Evolutionary conservation across 2,329 filamentous ascomycete genomes (phyloP).

Genomic region (Epichloe sp.): DNA sequence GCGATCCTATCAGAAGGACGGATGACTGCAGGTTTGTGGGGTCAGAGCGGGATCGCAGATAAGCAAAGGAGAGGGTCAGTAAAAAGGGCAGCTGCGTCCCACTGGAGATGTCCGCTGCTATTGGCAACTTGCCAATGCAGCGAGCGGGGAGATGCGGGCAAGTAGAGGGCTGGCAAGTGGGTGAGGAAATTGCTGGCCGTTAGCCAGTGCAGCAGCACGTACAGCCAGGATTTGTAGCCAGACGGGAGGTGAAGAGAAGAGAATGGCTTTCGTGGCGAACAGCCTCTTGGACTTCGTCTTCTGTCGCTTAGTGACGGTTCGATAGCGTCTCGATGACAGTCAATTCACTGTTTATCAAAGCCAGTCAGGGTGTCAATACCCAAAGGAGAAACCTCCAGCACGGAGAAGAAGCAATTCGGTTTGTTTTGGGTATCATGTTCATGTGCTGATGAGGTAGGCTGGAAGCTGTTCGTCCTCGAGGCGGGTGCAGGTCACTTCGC

Average conservation of each 20-base stretch:
- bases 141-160: neutral
- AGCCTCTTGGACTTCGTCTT: neutral
- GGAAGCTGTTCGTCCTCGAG: conserved; percentile 2
- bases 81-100: neutral
- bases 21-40: conserved; percentile 2
- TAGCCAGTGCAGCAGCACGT: neutral
- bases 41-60: conserved; percentile 1
- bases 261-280: neutral
- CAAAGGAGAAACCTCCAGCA: conserved; percentile 27
- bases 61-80: conserved; percentile 2
- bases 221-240: neutral
- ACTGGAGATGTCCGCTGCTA: neutral
- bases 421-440: conserved; percentile 28
- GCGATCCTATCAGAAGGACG: conserved; percentile 4
- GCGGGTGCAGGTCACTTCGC: conserved; percentile 1
- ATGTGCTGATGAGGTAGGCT: conserved; percentile 9
- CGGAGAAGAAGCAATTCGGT: conserved; percentile 25
- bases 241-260: neutral
- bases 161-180: neutral
- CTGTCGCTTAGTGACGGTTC: neutral
- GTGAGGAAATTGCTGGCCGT: neutral
- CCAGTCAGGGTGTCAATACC: conserved; percentile 26
- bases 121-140: conserved; percentile 1
- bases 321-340: neutral
- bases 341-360: neutral